Conservation (phyloP, 208 protist genomes). For the Herpetomonas tarakana region DNA sequence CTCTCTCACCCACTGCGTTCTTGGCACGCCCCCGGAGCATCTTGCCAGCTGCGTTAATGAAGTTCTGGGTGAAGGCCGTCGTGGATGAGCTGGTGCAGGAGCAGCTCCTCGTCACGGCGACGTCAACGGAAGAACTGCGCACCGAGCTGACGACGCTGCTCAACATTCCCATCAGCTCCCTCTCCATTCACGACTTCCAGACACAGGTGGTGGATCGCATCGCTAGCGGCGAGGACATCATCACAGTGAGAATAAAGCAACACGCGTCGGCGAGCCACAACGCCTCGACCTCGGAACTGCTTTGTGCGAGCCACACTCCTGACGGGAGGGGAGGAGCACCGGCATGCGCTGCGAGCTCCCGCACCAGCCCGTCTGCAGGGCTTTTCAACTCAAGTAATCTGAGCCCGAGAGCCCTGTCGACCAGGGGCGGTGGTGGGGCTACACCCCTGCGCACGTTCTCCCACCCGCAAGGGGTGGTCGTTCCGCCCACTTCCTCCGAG, state of each 20-base stretch:
- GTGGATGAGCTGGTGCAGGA: constrained; percentile 49
- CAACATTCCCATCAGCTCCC: constrained; percentile 21
- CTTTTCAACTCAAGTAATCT: too few species aligned
- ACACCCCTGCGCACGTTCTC: not conserved
- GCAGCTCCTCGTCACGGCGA: constrained; percentile 53
- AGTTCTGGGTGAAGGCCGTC: constrained; percentile 67
- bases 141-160: constrained; percentile 32
- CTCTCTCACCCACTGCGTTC: too few species aligned
- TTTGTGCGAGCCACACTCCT: not conserved
- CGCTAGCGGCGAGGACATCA: constrained; percentile 37
- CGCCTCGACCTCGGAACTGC: not conserved
- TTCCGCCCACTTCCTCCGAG: not conserved
- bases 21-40: too few species aligned
- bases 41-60: too few species aligned
- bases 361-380: not conserved
- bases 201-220: constrained; percentile 57
- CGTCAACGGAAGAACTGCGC: constrained; percentile 23
- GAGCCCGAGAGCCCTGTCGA: too few species aligned
- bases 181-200: constrained; percentile 57
- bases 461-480: too few species aligned
- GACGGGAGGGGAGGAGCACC: too few species aligned
- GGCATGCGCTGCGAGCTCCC: not conserved
- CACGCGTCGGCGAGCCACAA: not conserved
- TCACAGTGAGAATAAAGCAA: constrained; percentile 23
- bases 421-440: too few species aligned